Evolutionary conservation across 257 asterid genomes (phyloP), one percentile per base, ranked within the genome.

Genomic region (Nicotiana undulata): DNA sequence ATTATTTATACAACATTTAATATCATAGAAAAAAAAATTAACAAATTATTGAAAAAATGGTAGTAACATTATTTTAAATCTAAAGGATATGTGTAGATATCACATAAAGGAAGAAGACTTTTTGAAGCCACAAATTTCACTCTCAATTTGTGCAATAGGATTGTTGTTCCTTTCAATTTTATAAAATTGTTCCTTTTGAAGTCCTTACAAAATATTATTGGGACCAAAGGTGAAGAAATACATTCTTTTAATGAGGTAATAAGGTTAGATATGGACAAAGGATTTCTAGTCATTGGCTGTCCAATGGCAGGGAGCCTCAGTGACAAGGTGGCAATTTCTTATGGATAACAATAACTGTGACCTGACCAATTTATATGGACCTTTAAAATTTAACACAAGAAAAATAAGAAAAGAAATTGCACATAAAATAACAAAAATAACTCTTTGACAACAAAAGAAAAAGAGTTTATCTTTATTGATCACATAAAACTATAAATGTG

Each of bases 271-370:
- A 40, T 77, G 76, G 74, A 26, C 79, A 53, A 46, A 26, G 18
- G 20, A 63, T 68, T 53, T 70, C 63, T 64, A 60, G 24, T 55
- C 80, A 64, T 15, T 75, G 58, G 78, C 79, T 60, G 75, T 76
- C 84, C 80, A 46, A 34, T 65, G 40, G 40, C 10, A 80, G 68
- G 51, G 63, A 75, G 65, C 74, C 52, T 75, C 70, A 17, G 64
- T 51, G 85, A 75, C 88, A 65, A 9, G 84, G 18, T 79, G 88
- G 80, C 80, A 56, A 10, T 77, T 77, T 70, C 70, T 75, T 75
- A 46, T 55, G 68, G 81, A 82, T 82, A 65, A 37, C 18, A 13
- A 59, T 53, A 40, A 44, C 15, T 77, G 15, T 18, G 56, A n/a
- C 18, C 49, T 16, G 8, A 56, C 37, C 29, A 44, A 59, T 60